phyloP scores from a whole-genome alignment of 768 basidiomycete species.

The Rhodotorula babjevae region DNA sequence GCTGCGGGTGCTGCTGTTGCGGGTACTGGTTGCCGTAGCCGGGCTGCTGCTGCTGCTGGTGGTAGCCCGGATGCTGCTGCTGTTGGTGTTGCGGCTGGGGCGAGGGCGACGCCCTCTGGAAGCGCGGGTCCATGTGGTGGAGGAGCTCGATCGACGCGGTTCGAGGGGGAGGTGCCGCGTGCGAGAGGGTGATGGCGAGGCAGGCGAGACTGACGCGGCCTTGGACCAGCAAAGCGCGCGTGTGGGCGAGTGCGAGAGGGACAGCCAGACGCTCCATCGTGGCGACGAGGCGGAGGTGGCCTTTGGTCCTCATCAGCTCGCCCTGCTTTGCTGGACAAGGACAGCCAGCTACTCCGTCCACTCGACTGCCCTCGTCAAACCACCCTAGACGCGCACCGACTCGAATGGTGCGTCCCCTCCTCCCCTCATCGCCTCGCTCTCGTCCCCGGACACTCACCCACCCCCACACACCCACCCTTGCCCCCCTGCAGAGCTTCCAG shows the following conservation, averaged over 20 bases:
- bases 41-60: neutral
- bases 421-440: neutral
- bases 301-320: too few relatives aligned
- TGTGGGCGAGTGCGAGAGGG: neutral
- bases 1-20: neutral
- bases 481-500: slow-evolving; percentile 23
- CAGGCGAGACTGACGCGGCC: too few relatives aligned
- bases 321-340: too few relatives aligned
- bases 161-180: neutral
- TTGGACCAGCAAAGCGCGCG: neutral
- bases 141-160: neutral
- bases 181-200: neutral
- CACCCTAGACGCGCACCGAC: too few relatives aligned
- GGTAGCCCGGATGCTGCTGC: too few relatives aligned
- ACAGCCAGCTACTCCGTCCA: too few relatives aligned
- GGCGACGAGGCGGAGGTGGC: neutral
- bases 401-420: neutral
- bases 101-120: neutral
- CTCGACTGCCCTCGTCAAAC: neutral
- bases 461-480: too few relatives aligned
- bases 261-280: neutral
- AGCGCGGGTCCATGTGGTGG: slow-evolving; percentile 23
- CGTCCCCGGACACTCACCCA: neutral
- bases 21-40: neutral
- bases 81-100: slow-evolving; percentile 13